Evolutionary conservation across 352 stramenopile genomes (phyloP), one percentile per base, ranked within the genome.

Genomic region (Phytophthora pinifolia): DNA sequence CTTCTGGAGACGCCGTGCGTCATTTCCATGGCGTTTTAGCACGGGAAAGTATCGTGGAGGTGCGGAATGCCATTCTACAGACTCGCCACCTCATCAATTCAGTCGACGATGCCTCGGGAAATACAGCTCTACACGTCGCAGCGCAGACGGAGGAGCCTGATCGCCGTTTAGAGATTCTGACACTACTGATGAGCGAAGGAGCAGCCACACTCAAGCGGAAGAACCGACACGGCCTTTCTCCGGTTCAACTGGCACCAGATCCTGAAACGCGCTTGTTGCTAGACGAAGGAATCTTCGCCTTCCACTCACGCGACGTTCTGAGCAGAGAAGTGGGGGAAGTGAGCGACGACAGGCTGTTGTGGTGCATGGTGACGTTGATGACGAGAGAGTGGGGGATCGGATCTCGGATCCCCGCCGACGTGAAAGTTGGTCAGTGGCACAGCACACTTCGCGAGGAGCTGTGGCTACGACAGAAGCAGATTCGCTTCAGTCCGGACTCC

Each of bases 321-420:
- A 41, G 25, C 7, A 18, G 10, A 14, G 15, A 60, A 14, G 9
- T 44, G 2, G 4, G 9, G 6, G 27, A 61, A 34, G 36, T 60
- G 17, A 39, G 32, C 12, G 43, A 31, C 39, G 35, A 67, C 22
- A 70, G 77, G 9, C 53, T 88, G 18, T 9, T 87, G 36, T 88
- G 75, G 77, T 76, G 77, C 33, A 65, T 90, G 20, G 35, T 79
- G 12, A 63, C 74, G 2, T 47, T 84, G 8, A 83, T 88, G 80
- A 53, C 64, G 10, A 70, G 69, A 25, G 80, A 90, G 35, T 83
- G 70, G 65, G 47, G 58, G 9, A 45, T 49, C 25, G 70, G 62
- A 4, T 17, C 64, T 5, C 62, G 80, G 5, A 44, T 72, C 4
- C 58, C 58, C 9, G 69, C 73, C 6, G 72, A 84, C n/a, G 34